Evolutionary conservation across 129 eudicot species (phyloP), one percentile per base, ranked within the genome.

Genomic region (Artemisia argyi): DNA sequence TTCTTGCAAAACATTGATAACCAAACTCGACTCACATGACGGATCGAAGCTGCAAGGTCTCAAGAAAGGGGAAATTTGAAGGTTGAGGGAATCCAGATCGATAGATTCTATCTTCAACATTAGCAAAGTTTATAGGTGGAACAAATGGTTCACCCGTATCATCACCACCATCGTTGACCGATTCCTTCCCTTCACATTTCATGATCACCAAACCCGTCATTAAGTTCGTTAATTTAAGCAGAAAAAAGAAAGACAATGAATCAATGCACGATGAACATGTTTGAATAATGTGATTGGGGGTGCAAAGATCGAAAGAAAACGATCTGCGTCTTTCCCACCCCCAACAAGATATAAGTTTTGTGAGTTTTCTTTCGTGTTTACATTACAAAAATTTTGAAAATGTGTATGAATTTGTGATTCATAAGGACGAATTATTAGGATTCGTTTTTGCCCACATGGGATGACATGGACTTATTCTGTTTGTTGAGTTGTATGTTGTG

Each of bases 11-110:
- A 58, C 15, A 11, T 58, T 8, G 24, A 10, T 3, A 26, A 5
- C 13, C 32, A 16, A 61, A 28, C 28, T 26, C 13, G 24, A 73
- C 86, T 68, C 15, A 87, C 92, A 87, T 81, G 65, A 87, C 69
- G 20, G 89, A 84, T 22, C 78, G 76, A 48, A 87, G 86, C 71
- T 87, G 78, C 17, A 87, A 78, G 66, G 89, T 70, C 24, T 81
- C 66, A 16, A 87, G 79, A 49, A 87, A 87, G 17, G 75, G 57
- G 54, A 87, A 79, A 74, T 87, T 81, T 13, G 74, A 28, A 22
- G 89, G 83, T 58, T 87, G 79, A 15, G 92, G 92, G 65, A 84
- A 84, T 62, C 92, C 89, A 61, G 87, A 87, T 78, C 92, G 65
- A 78, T 83, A 87, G 46, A 87, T 48, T 64, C 79, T 74, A 67